phyloP scores from a whole-genome alignment of 2,329 filamentous ascomycete genomes.

The Penicillium sp. region DNA sequence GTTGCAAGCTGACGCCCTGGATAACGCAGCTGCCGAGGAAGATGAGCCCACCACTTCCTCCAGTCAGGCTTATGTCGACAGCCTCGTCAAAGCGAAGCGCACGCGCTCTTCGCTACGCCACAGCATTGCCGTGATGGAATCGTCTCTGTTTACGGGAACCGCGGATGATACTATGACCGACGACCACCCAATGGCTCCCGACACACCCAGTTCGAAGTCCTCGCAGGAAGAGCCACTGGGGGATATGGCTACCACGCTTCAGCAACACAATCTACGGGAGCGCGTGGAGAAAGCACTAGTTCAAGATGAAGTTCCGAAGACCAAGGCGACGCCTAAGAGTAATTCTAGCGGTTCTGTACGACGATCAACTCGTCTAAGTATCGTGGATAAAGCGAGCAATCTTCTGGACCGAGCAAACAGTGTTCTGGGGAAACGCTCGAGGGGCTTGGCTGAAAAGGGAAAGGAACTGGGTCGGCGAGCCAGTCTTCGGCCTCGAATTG shows the following conservation, averaged over 20 bases:
- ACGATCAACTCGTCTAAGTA: slow-evolving; percentile 43
- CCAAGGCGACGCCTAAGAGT: slow-evolving; percentile 20
- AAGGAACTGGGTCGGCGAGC: slow-evolving; percentile 54
- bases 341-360: slow-evolving; percentile 30
- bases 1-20: slow-evolving; percentile 30
- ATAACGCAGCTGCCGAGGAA: slow-evolving; percentile 24
- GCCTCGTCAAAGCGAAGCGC: slow-evolving; percentile 33
- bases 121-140: slow-evolving; percentile 42
- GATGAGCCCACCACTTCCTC: slow-evolving; percentile 18
- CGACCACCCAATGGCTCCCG: slow-evolving; percentile 27
- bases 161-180: slow-evolving; percentile 20
- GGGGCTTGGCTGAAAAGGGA: slow-evolving; percentile 51
- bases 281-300: slow-evolving; percentile 29
- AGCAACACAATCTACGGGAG: slow-evolving; percentile 30
- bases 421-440: slow-evolving; percentile 58
- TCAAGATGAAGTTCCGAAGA: slow-evolving; percentile 25
- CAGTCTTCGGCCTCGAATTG: slow-evolving; percentile 54
- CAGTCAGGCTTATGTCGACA: slow-evolving; percentile 35
- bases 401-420: slow-evolving; percentile 47
- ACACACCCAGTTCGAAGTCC: slow-evolving; percentile 35
- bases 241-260: slow-evolving; percentile 25
- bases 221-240: slow-evolving; percentile 28
- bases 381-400: slow-evolving; percentile 44
- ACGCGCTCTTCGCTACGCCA: slow-evolving; percentile 37
- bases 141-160: slow-evolving; percentile 27